Evolutionary conservation across 2,329 filamentous ascomycete species (phyloP), one percentile per base, ranked within the genome.

Genomic region (Bertia moriformis): DNA sequence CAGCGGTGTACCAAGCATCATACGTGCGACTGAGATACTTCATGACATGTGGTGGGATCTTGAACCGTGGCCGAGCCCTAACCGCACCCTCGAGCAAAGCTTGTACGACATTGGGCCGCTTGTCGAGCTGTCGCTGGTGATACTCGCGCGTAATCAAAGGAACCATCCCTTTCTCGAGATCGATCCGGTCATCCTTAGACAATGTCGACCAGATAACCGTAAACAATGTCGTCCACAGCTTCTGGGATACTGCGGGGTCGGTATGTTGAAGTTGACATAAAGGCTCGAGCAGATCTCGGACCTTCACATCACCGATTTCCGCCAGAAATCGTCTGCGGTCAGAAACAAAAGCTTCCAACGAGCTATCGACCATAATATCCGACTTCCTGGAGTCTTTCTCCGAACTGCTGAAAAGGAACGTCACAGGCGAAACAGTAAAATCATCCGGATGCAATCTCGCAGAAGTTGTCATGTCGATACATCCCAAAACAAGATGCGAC

Each of bases 1-100:
- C 71, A 13, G 85, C 85, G n/a, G 86, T 88, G 54, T 98, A 98
- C 93, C 91, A 98, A 1, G 82, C 84, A 57, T 95, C 88, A 54
- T 93, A 98, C 0, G 86, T 94, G 56, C 84, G 85, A 15, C 87
- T 89, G 41, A 93, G 73, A 49, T 88, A 96, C 54, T 98, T 98
- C 62, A 98, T 77, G 27, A 96, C 86, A 52, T 98, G 91, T 0
- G 91, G 86, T 4, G 91, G 91, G 38, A 98, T 78, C 59, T 91
- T 93, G 60, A 91, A 93, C 17, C 84, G 73, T 0, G 91, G 89
- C 61, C 73, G 83, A 2, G 88, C 79, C 50, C 81, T 83, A 13
- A 88, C 84, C 24, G 85, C 82, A 30, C 86, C 91, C 49, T 93
- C 84, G 4, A 98, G 70, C 42, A 99, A 69, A 4, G 88, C 91